A percentile compares a stretch with the other conserved stretches of the same genome.
Evolutionary conservation across 1,139 yeast genomes (phyloP).

Genomic region (Magnusiomyces magnusii): DNA sequence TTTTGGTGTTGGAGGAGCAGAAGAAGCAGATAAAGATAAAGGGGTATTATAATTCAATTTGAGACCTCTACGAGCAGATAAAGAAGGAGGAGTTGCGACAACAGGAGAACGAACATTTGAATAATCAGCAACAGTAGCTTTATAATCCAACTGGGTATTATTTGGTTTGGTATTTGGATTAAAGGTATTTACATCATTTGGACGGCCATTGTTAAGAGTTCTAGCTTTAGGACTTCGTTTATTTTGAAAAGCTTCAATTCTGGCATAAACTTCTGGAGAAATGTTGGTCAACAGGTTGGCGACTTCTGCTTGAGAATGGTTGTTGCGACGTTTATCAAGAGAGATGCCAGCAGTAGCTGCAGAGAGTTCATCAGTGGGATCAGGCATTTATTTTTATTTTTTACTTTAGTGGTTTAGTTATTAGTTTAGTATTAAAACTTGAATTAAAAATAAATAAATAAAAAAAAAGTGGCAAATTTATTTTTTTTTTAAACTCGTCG

Average conservation of each 20-base stretch:
- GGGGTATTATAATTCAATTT: too few species aligned
- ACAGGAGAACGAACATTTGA: neutral
- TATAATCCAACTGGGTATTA: neutral
- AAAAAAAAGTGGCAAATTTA: neutral
- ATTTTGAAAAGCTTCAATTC: slow-evolving; percentile 60
- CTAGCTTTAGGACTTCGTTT: slow-evolving; percentile 10
- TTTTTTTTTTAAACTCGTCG: neutral
- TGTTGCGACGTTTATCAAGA: neutral
- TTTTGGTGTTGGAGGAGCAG: neutral
- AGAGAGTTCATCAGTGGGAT: neutral
- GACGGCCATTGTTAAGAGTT: neutral
- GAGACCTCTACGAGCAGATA: too few species aligned
- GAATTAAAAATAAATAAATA: neutral
- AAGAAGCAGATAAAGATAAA: too few species aligned
- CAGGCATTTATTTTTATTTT: too few species aligned
- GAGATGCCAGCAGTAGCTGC: neutral
- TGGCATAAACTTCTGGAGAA: slow-evolving; percentile 64
- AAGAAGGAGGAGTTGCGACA: neutral
- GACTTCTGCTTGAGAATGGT: slow-evolving; percentile 16
- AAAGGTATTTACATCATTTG: neutral
- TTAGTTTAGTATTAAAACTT: too few species aligned
- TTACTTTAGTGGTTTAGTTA: too few species aligned
- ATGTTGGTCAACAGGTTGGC: slow-evolving; percentile 24
- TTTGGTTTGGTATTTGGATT: neutral
- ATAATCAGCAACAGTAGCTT: slow-evolving; percentile 16